A percentile compares a stretch with the other conserved stretches of the same genome.
These are phyloP conservation scores for Gaeumannomyces tritici DNA, from an alignment of 2,329 filamentous ascomycete species.

Conservation along the genomic window DNA sequence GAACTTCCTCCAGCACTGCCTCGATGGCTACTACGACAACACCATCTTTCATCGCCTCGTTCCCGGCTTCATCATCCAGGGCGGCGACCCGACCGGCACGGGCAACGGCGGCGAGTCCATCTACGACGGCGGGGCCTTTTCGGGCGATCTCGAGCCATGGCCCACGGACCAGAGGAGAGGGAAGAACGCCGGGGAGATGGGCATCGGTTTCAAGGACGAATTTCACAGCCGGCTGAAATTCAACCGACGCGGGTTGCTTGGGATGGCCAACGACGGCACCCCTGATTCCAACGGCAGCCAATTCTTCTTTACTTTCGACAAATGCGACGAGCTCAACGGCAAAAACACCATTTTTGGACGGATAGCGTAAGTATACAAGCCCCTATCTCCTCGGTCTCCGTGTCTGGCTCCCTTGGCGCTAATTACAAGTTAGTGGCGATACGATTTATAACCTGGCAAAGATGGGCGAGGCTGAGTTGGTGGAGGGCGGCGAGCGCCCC, in stretches of 20 bases:
- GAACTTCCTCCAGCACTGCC: slow-evolving; percentile 90
- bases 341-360: slow-evolving; percentile 93
- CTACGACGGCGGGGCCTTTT: slow-evolving; percentile 73
- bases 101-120: slow-evolving; percentile 88
- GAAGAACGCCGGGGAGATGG: slow-evolving; percentile 47
- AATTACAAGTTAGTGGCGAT: slow-evolving; percentile 44
- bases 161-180: slow-evolving; percentile 57
- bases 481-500: slow-evolving; percentile 70
- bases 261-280: slow-evolving; percentile 86
- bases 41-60: slow-evolving; percentile 92
- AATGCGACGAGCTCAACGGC: slow-evolving; percentile 73
- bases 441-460: slow-evolving; percentile 94
- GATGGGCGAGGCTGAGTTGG: slow-evolving; percentile 80
- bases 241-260: slow-evolving; percentile 79
- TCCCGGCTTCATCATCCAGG: slow-evolving; percentile 86
- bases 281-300: slow-evolving; percentile 84
- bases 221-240: slow-evolving; percentile 89
- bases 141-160: slow-evolving; percentile 63
- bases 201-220: slow-evolving; percentile 67
- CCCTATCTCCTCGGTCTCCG: too few relatives aligned
- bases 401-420: neutral
- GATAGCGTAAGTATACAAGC: slow-evolving; percentile 40
- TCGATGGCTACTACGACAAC: slow-evolving; percentile 91
- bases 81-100: slow-evolving; percentile 87
- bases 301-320: slow-evolving; percentile 91